phyloP scores from a whole-genome alignment of 768 basidiomycete genomes.

The Coprinellus aureogranulatus region DNA sequence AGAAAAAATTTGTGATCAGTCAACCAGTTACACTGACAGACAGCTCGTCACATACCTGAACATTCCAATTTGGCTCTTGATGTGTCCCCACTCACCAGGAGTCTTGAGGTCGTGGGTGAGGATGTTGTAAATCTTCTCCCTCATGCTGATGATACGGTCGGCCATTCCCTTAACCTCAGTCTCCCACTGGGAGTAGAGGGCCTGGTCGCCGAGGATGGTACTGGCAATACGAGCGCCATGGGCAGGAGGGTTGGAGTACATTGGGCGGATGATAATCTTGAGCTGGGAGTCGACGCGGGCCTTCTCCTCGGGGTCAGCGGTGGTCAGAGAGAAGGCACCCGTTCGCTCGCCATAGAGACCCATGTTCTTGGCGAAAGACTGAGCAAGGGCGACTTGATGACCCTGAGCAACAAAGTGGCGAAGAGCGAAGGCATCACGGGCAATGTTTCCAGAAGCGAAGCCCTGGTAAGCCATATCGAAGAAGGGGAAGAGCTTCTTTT shows the following conservation, averaged over 20 bases:
- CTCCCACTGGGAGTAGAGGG: constrained; percentile 86
- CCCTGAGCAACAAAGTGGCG: constrained; percentile 90
- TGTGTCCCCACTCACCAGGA: constrained; percentile 93
- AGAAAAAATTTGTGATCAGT: constrained; percentile 7
- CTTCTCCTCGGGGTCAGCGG: constrained; percentile 68
- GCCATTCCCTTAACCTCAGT: constrained; percentile 94
- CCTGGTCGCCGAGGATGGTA: constrained; percentile 72
- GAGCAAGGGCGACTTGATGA: constrained; percentile 86
- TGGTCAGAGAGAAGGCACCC: constrained; percentile 89
- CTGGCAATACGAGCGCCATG: constrained; percentile 87
- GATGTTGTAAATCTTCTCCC: constrained; percentile 75
- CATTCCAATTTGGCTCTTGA: constrained; percentile 96
- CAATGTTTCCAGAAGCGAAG: constrained; percentile 91
- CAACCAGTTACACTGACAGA: not conserved
- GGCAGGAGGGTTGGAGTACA: constrained; percentile 97
- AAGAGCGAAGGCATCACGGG: constrained; percentile 90
- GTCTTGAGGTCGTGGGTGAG: constrained; percentile 80
- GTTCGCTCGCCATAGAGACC: constrained; percentile 98
- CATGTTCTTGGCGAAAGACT: constrained; percentile 99
- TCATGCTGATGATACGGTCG: constrained; percentile 89
- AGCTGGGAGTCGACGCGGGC: constrained; percentile 89
- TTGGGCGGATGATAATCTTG: constrained; percentile 91
- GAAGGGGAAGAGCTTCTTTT: constrained; percentile 93
- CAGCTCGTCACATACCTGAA: constrained; percentile 66
- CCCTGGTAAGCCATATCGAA: constrained; percentile 99